These are phyloP conservation scores for Colletotrichum filicis DNA, from an alignment of 2,329 filamentous ascomycete genomes.

Conservation along the genomic window DNA sequence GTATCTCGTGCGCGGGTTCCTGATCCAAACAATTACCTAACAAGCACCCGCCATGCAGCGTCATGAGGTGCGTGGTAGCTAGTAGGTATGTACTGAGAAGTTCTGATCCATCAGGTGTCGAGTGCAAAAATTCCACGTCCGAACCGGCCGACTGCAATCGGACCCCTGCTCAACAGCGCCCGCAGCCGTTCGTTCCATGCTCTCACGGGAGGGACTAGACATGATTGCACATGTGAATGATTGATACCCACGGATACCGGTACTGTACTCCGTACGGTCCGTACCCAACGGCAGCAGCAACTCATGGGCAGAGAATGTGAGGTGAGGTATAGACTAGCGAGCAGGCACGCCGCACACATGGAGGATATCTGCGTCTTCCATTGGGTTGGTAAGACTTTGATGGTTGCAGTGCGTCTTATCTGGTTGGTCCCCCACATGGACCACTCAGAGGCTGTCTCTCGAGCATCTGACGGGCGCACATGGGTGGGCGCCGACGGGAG, in stretches of 20 bases:
- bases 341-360: neutral
- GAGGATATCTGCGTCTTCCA: neutral
- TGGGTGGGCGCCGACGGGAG: constrained; percentile 4
- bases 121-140: too few species aligned
- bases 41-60: neutral
- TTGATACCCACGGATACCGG: neutral
- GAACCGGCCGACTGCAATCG: neutral
- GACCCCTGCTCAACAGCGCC: neutral
- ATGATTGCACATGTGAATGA: neutral
- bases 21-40: neutral
- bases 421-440: constrained; percentile 23
- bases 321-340: neutral
- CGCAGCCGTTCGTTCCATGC: neutral
- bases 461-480: constrained; percentile 21
- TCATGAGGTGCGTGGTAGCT: neutral
- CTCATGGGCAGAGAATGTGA: neutral
- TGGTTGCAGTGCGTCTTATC: constrained; percentile 19
- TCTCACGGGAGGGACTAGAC: neutral
- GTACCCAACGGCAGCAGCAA: neutral
- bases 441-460: constrained; percentile 19
- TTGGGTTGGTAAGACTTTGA: neutral
- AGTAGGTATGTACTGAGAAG: neutral
- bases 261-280: neutral
- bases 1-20: neutral
- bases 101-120: neutral